phyloP scores from a whole-genome alignment of 495 filamentous ascomycete genomes.

The Cryomyces minteri region DNA sequence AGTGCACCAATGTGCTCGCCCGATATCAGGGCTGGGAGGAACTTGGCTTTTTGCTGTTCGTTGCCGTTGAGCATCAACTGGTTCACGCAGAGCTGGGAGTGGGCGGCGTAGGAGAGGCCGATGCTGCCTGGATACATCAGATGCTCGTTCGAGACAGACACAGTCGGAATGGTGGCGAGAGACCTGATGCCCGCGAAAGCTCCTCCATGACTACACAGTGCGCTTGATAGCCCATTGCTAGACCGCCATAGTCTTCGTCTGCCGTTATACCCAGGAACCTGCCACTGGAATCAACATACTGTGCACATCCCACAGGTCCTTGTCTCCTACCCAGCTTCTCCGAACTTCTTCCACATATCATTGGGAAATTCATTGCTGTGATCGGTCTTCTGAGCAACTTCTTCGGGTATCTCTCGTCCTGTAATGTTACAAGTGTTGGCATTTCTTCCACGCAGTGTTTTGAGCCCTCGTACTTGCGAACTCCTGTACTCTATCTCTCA shows the following conservation, averaged over 20 bases:
- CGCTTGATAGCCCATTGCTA: conserved; percentile 91
- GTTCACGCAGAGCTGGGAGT: conserved; percentile 93
- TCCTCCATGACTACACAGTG: conserved; percentile 97
- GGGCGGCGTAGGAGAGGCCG: conserved; percentile 82
- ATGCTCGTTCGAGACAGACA: background rate
- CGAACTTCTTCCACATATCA: conserved; percentile 87
- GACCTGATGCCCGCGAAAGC: conserved; percentile 33
- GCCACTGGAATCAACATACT: background rate
- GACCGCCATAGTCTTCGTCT: conserved; percentile 80
- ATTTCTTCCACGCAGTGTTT: background rate
- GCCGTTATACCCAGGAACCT: conserved; percentile 85
- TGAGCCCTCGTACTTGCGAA: conserved; percentile 42
- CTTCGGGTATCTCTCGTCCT: conserved; percentile 60
- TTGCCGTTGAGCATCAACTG: conserved; percentile 87
- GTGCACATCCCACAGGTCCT: background rate
- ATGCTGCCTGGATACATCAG: conserved; percentile 49
- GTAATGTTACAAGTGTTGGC: background rate
- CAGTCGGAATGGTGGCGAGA: background rate
- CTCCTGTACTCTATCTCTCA: conserved; percentile 81
- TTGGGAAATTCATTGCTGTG: conserved; percentile 71
- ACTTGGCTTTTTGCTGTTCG: conserved; percentile 55
- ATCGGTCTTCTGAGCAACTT: conserved; percentile 68
- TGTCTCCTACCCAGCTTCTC: conserved; percentile 47
- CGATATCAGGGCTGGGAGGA: conserved; percentile 64
- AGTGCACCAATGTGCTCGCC: conserved; percentile 75